These are phyloP conservation scores for Paracoccidioides brasiliensis DNA, from an alignment of 2,329 filamentous ascomycete genomes.

Conservation along the genomic window DNA sequence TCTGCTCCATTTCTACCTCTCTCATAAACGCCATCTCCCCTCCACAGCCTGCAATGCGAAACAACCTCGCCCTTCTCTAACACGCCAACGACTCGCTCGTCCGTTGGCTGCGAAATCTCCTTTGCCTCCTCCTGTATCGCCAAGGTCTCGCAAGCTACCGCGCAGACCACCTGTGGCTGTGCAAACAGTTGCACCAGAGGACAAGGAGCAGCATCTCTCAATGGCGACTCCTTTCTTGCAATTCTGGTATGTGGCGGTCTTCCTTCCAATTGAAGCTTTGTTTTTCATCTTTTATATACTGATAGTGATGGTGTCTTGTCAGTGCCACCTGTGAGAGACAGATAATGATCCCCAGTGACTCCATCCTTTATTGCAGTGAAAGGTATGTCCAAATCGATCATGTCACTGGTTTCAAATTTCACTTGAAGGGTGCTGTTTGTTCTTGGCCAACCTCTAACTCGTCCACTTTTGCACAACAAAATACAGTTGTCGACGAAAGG, in stretches of 20 bases:
- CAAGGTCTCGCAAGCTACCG: neutral
- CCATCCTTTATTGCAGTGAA: slow-evolving; percentile 51
- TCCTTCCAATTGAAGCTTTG: slow-evolving; percentile 1
- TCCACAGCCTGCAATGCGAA: neutral
- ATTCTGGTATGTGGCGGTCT: slow-evolving; percentile 28
- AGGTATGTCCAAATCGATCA: slow-evolving; percentile 33
- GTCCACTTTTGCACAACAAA: neutral
- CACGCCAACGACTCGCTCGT: neutral
- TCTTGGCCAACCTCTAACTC: neutral
- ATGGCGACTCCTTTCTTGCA: slow-evolving; percentile 35
- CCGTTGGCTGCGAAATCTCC: neutral
- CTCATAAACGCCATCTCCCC: neutral
- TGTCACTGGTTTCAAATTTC: slow-evolving; percentile 7
- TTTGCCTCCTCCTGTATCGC: neutral
- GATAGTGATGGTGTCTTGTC: slow-evolving; percentile 4
- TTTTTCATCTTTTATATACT: neutral
- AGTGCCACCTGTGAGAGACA: slow-evolving; percentile 54
- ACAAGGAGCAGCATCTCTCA: slow-evolving; percentile 12
- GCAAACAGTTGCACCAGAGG: slow-evolving; percentile 8
- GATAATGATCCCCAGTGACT: slow-evolving; percentile 47
- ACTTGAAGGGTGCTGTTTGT: neutral
- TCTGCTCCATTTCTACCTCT: neutral
- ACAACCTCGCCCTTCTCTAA: neutral
- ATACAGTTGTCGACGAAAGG: neutral
- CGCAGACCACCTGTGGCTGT: neutral